Evolutionary conservation across 2,329 filamentous ascomycete species (phyloP), one percentile per base, ranked within the genome.

Genomic region (Neopestalotiopsis rosae): DNA sequence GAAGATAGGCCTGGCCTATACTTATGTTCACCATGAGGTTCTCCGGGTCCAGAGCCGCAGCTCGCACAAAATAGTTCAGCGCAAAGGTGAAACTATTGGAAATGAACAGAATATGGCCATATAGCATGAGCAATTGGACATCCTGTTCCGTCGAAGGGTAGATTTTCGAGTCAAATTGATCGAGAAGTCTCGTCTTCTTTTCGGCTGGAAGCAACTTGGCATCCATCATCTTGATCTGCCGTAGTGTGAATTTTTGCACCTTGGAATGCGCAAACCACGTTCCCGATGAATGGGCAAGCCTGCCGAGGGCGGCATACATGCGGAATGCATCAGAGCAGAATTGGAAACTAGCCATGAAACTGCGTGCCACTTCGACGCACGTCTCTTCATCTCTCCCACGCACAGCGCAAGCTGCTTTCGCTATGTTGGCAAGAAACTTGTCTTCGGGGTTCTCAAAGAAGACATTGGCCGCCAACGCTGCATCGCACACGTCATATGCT

Each of bases 161-260:
- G 5, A 78, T 74, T 59, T 80, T 80, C 3, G 81, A 76, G 30
- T 70, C 67, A 12, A 57, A 59, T n/a, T 61, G 70, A 4, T 73
- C 71, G 61, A 71, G 73, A 61, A 71, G 76, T 72, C 66, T 78
- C 77, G 58, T 78, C 74, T 28, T 78, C 77, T 87, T 84, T 2
- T 84, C 83, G 2, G 81, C 84, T 59, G 91, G 83, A 3, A 70
- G 49, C n/a, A 92, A 84, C 4, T 84, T 82, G 71, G 88, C 91
- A 79, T 99, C 96, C 83, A 97, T 93, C 3, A 90, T 90, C 79
- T 97, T 97, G 81, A 99, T 93, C 80, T 97, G 94, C 4, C 96
- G 91, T 69, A 98, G 86, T 75, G 98, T 90, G 77, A 93, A 97
- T 79, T 98, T 98, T 79, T 97, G 94, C 24, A 92, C 91, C 0